Evolutionary conservation across 768 basidiomycete genomes (phyloP).

Genomic region (Suillus decipiens): DNA sequence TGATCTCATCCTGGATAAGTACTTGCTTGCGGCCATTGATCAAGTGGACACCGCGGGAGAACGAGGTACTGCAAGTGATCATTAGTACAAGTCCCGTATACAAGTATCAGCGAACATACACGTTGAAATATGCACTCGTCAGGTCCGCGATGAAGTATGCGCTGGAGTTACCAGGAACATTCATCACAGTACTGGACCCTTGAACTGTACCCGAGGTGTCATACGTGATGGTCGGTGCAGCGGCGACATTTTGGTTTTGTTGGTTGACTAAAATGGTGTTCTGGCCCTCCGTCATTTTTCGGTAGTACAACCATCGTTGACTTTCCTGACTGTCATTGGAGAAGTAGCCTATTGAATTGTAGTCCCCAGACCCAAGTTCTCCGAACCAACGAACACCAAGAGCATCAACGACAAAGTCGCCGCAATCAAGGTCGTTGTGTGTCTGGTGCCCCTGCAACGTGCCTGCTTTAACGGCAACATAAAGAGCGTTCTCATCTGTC

Average conservation of each 20-base stretch:
- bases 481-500: constrained; percentile 84
- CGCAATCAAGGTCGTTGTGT: constrained; percentile 92
- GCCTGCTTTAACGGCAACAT: constrained; percentile 89
- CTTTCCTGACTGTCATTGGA: constrained; percentile 65
- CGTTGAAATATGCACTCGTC: constrained; percentile 70
- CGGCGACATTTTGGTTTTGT: constrained; percentile 79
- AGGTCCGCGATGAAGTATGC: constrained; percentile 84
- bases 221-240: constrained; percentile 56
- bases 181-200: constrained; percentile 81
- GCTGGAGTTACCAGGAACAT: constrained; percentile 63
- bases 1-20: constrained; percentile 91
- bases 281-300: constrained; percentile 96
- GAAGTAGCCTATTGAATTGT: constrained; percentile 80
- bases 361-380: constrained; percentile 89
- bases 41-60: constrained; percentile 82
- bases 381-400: constrained; percentile 94
- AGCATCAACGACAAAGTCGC: constrained; percentile 95
- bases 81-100: constrained; percentile 15
- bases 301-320: constrained; percentile 88
- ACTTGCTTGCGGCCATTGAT: constrained; percentile 87
- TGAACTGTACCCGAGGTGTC: constrained; percentile 66
- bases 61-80: constrained; percentile 51
- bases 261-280: constrained; percentile 83
- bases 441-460: constrained; percentile 82
- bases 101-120: constrained; percentile 46